Conservation (phyloP, 305 asterid species). For the Stenogyne calaminthoides region DNA sequence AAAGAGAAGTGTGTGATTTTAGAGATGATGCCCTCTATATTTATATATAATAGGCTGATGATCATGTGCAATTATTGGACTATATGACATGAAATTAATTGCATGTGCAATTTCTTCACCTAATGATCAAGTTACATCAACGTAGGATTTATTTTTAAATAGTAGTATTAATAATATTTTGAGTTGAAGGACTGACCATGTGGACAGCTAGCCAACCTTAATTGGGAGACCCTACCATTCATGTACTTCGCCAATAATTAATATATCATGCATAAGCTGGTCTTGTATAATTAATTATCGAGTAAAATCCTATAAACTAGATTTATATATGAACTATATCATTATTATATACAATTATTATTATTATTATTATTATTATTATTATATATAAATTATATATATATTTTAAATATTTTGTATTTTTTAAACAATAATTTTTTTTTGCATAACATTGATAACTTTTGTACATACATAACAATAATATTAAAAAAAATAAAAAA, state of each 20-base stretch:
- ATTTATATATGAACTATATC: too few relatives aligned
- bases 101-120: constrained; percentile 11
- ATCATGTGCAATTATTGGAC: background rate
- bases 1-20: background rate
- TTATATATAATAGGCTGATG: background rate
- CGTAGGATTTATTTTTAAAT: background rate
- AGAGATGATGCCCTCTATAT: background rate
- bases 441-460: too few relatives aligned
- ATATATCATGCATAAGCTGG: background rate
- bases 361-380: too few relatives aligned
- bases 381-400: too few relatives aligned
- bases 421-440: too few relatives aligned
- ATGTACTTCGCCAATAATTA: constrained; percentile 15
- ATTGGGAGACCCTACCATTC: background rate
- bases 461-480: too few relatives aligned
- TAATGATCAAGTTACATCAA: background rate
- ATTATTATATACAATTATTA: too few relatives aligned
- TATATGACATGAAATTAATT: background rate
- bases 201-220: constrained; percentile 25
- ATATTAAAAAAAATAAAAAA: too few relatives aligned
- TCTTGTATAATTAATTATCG: constrained; percentile 14
- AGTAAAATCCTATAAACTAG: too few relatives aligned
- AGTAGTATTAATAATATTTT: background rate
- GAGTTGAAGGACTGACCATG: constrained; percentile 13
- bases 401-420: too few relatives aligned